These are phyloP conservation scores for Blastobotrys capitulatus DNA, from an alignment of 1,139 yeast genomes.

Conservation along the genomic window DNA sequence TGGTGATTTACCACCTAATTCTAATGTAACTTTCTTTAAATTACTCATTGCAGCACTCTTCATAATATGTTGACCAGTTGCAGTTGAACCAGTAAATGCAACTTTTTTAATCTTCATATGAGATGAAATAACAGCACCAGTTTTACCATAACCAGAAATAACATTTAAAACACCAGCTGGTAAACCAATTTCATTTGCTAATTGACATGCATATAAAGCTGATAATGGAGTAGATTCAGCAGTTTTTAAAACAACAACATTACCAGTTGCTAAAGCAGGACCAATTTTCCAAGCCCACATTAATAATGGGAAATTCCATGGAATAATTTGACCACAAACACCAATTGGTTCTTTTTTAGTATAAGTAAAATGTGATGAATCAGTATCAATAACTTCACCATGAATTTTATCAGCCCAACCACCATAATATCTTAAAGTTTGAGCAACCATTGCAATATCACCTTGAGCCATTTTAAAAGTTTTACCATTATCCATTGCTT, in stretches of 20 bases:
- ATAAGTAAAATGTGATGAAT: constrained; percentile 55
- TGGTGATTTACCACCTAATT: constrained; percentile 80
- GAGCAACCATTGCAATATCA: constrained; percentile 54
- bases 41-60: constrained; percentile 58
- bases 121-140: constrained; percentile 64
- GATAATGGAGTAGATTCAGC: constrained; percentile 83
- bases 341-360: constrained; percentile 64
- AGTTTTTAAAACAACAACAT: constrained; percentile 71
- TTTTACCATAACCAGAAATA: constrained; percentile 72
- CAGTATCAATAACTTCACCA: constrained; percentile 64
- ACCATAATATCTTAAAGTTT: constrained; percentile 61
- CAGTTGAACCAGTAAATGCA: constrained; percentile 84
- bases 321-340: constrained; percentile 77
- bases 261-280: constrained; percentile 79
- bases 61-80: constrained; percentile 70
- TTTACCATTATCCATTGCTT: constrained; percentile 78
- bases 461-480: constrained; percentile 49
- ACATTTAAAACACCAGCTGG: constrained; percentile 79
- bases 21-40: constrained; percentile 71
- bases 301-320: constrained; percentile 85
- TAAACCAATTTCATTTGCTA: constrained; percentile 63
- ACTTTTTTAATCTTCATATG: constrained; percentile 69
- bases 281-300: constrained; percentile 86
- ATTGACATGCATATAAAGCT: constrained; percentile 58
- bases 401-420: constrained; percentile 76